phyloP scores from a whole-genome alignment of 176 grass and related monocot species.

The Musa troglodytarum region DNA sequence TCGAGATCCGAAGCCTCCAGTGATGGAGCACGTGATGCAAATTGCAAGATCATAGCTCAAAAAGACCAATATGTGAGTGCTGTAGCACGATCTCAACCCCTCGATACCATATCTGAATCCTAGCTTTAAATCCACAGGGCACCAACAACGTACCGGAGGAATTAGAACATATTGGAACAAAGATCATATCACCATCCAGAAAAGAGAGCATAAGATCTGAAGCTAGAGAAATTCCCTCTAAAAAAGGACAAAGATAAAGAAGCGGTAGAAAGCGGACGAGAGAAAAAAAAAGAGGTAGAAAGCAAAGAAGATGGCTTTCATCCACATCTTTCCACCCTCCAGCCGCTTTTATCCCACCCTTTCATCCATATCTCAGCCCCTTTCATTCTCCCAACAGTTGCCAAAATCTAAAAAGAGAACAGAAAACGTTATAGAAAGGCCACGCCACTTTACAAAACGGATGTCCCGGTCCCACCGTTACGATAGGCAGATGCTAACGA shows the following conservation, averaged over 20 bases:
- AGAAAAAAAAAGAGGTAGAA: neutral
- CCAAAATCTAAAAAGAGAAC: neutral
- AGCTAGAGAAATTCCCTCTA: neutral
- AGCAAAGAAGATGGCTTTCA: neutral
- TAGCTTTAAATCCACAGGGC: neutral
- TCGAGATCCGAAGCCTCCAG: neutral
- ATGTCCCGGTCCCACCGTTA: constrained; percentile 2
- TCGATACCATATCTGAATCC: neutral
- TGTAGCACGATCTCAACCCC: neutral
- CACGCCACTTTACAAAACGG: neutral
- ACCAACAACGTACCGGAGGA: neutral
- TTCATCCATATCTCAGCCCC: neutral
- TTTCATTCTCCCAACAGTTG: neutral
- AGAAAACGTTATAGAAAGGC: neutral
- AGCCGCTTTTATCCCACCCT: neutral
- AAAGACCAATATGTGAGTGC: no score
- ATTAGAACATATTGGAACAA: neutral
- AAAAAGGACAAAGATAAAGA: neutral
- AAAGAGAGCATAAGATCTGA: neutral
- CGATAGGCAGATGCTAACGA: no score
- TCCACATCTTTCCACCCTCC: neutral
- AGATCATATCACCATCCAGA: neutral
- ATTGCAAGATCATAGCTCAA: neutral
- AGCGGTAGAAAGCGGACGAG: neutral
- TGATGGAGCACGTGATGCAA: neutral